phyloP scores from a whole-genome alignment of 352 stramenopile genomes.

The Phytophthora fragariaefolia region DNA sequence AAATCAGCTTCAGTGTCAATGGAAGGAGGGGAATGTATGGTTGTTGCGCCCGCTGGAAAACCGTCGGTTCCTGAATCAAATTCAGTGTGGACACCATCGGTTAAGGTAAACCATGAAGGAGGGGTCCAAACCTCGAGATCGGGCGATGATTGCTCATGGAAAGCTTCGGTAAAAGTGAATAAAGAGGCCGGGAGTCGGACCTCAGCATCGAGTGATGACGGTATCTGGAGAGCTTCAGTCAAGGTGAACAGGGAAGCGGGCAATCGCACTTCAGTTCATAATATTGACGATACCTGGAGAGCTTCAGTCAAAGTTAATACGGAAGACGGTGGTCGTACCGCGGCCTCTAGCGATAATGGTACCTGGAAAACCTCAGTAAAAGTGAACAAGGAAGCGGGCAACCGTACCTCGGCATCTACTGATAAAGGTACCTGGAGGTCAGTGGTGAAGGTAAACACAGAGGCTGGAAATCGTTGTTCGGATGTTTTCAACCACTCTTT shows the following conservation, averaged over 20 bases:
- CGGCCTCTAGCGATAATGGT: constrained; percentile 1
- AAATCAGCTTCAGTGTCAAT: neutral
- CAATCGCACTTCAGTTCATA: neutral
- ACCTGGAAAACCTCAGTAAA: constrained; percentile 29
- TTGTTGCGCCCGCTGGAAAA: neutral
- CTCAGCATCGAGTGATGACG: neutral
- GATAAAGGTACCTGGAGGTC: constrained; percentile 14
- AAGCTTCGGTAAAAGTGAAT: constrained; percentile 22
- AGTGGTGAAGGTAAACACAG: constrained; percentile 45
- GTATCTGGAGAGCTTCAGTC: constrained; percentile 4
- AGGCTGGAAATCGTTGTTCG: constrained; percentile 35
- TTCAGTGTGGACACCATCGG: constrained; percentile 10
- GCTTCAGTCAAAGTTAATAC: constrained; percentile 39
- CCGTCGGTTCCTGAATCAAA: neutral
- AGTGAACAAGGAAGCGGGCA: constrained; percentile 34
- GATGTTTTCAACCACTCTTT: constrained; percentile 14
- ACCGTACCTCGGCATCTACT: constrained; percentile 22
- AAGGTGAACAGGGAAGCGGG: constrained; percentile 17
- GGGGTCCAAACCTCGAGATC: neutral
- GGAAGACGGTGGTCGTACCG: constrained; percentile 29
- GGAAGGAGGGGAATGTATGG: neutral
- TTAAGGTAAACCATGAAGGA: constrained; percentile 21
- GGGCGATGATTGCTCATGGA: neutral
- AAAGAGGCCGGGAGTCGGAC: constrained; percentile 2
- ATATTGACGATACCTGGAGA: constrained; percentile 2